Conservation (phyloP, 2,329 filamentous ascomycete genomes). For the Aspergillus intermedius region DNA sequence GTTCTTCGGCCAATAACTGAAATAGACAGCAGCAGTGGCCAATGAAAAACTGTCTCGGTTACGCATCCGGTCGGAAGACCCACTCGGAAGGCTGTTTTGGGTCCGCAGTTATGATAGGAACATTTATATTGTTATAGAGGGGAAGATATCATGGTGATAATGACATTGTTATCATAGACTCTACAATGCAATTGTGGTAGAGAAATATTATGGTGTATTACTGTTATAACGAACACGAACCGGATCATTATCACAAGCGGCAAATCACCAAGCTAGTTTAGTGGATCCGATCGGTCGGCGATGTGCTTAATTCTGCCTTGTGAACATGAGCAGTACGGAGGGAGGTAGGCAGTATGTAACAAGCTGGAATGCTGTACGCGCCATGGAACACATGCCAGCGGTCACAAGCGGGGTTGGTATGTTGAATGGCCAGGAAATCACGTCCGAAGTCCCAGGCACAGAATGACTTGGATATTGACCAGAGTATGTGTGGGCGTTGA, state of each 20-base stretch:
- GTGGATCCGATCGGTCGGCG: conserved; percentile 17
- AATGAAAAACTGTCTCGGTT: no score
- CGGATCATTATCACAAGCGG: neutral
- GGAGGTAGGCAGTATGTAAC: neutral
- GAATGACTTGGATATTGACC: neutral
- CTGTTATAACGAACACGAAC: neutral
- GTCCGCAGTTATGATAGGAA: no score
- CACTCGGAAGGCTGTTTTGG: no score
- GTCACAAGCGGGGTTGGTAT: neutral
- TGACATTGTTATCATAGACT: no score
- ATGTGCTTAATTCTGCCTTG: conserved; percentile 5
- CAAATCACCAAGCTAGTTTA: conserved; percentile 11
- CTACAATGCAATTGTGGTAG: no score
- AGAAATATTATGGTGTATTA: no score
- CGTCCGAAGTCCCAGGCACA: neutral
- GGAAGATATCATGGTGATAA: no score
- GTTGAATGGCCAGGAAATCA: neutral
- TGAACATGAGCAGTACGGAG: neutral
- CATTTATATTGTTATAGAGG: no score
- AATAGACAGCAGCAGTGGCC: no score
- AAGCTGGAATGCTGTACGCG: neutral
- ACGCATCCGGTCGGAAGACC: no score
- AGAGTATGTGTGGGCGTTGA: neutral
- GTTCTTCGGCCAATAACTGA: no score
- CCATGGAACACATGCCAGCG: neutral